A percentile compares a stretch with the other conserved stretches of the same genome.
phyloP scores from a whole-genome alignment of 805 yeast species.

The Candida mattraensis region DNA sequence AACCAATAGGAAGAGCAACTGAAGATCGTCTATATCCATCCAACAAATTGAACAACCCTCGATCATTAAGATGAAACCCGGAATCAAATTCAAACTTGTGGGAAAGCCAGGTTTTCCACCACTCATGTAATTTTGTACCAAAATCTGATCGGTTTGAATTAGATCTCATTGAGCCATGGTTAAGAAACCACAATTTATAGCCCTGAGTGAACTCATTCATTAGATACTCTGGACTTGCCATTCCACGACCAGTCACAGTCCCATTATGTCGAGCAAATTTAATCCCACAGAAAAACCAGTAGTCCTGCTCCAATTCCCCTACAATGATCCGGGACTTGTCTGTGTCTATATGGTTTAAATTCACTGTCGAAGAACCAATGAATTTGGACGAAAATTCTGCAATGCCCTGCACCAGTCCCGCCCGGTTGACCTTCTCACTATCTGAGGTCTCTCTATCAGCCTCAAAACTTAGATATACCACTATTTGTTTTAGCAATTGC shows the following conservation, averaged over 20 bases:
- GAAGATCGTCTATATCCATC: constrained; percentile 32
- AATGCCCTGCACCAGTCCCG: constrained; percentile 32
- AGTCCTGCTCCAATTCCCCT: constrained; percentile 30
- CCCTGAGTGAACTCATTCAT: constrained; percentile 30
- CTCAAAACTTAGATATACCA: constrained; percentile 25
- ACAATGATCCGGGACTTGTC: constrained; percentile 33
- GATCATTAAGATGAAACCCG: constrained; percentile 28
- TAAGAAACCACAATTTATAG: constrained; percentile 34
- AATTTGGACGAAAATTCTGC: constrained; percentile 28
- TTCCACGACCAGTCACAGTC: constrained; percentile 23
- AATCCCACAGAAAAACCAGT: constrained; percentile 35
- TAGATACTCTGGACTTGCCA: constrained; percentile 37
- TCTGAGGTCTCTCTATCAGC: constrained; percentile 17
- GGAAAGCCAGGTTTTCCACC: constrained; percentile 41
- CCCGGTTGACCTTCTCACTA: constrained; percentile 22
- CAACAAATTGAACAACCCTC: constrained; percentile 36
- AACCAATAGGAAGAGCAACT: constrained; percentile 30
- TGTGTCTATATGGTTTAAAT: constrained; percentile 32
- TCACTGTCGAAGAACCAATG: background rate
- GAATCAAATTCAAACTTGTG: constrained; percentile 28
- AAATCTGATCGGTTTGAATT: constrained; percentile 11
- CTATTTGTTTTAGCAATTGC: constrained; percentile 23
- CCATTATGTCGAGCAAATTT: constrained; percentile 18
- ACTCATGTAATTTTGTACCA: constrained; percentile 20
- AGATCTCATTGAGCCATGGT: constrained; percentile 31